These are phyloP conservation scores for Ganoderma sp. DNA, from an alignment of 1,284 basidiomycete genomes.

Conservation along the genomic window DNA sequence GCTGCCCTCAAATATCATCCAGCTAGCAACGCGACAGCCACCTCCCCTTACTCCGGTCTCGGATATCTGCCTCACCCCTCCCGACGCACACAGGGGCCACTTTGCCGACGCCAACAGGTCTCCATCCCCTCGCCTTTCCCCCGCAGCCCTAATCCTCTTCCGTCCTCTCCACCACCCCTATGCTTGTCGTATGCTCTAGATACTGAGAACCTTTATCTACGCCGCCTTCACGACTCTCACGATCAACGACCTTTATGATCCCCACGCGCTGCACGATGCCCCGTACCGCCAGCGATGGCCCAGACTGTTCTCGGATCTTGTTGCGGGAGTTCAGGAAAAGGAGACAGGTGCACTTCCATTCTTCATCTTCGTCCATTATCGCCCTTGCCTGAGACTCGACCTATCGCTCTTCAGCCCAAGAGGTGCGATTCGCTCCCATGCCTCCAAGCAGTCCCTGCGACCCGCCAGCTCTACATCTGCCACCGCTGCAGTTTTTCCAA, in stretches of 20 bases:
- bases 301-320: conserved; percentile 27
- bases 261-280: conserved; percentile 11
- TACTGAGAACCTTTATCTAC: conserved; percentile 14
- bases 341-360: conserved; percentile 32
- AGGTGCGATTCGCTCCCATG: conserved; percentile 54
- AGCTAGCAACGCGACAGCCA: conserved; percentile 18
- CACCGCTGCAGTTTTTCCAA: conserved; percentile 57
- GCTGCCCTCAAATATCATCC: background rate
- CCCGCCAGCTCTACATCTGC: conserved; percentile 58
- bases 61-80: conserved; percentile 26
- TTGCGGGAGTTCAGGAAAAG: conserved; percentile 34
- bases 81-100: background rate
- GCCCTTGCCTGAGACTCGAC: conserved; percentile 16
- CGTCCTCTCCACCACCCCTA: conserved; percentile 9
- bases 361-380: conserved; percentile 4
- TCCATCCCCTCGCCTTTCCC: conserved; percentile 7
- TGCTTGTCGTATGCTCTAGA: conserved; percentile 19
- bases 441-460: conserved; percentile 50
- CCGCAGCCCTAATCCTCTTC: conserved; percentile 13
- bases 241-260: conserved; percentile 18
- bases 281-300: conserved; percentile 5
- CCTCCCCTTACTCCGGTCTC: conserved; percentile 14
- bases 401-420: conserved; percentile 32
- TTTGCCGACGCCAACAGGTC: background rate
- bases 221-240: conserved; percentile 22